These are phyloP conservation scores for Massariosphaeria phaeospora DNA, from an alignment of 495 filamentous ascomycete genomes.

Conservation along the genomic window DNA sequence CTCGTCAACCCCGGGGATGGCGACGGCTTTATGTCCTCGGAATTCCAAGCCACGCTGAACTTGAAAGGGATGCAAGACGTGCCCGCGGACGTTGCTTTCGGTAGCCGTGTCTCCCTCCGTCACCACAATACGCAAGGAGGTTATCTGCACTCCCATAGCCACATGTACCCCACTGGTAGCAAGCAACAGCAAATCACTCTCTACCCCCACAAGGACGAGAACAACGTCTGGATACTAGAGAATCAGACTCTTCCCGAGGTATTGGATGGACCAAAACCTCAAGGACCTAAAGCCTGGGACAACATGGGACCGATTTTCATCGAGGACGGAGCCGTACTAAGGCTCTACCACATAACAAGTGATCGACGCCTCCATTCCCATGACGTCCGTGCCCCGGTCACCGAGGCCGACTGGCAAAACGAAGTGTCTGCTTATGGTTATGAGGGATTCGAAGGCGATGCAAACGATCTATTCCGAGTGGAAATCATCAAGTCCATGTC, in stretches of 20 bases:
- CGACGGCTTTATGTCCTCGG: conserved; percentile 98
- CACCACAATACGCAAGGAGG: conserved; percentile 97
- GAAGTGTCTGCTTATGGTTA: conserved; percentile 98
- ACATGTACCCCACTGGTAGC: conserved; percentile 96
- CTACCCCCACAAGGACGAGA: conserved; percentile 98
- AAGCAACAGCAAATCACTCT: conserved; percentile 98
- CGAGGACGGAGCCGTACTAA: conserved; percentile 72
- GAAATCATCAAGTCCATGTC: conserved; percentile 92
- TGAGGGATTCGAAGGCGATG: conserved; percentile 93
- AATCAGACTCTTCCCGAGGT: conserved; percentile 91
- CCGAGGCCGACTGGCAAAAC: conserved; percentile 96
- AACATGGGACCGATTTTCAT: conserved; percentile 62
- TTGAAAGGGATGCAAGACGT: conserved; percentile 94
- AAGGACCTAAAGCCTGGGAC: conserved; percentile 81
- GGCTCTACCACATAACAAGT: conserved; percentile 76
- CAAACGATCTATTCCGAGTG: conserved; percentile 90
- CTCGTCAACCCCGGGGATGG: conserved; percentile 92
- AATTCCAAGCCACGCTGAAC: conserved; percentile 96
- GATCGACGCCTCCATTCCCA: conserved; percentile 91
- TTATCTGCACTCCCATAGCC: conserved; percentile 90
- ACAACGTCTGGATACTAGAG: conserved; percentile 89
- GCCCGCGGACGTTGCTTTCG: conserved; percentile 83
- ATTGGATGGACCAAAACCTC: conserved; percentile 64
- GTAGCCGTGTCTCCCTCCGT: conserved; percentile 77
- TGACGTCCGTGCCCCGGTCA: conserved; percentile 93